Evolutionary conservation across 495 filamentous ascomycete species (phyloP), one percentile per base, ranked within the genome.

Genomic region (Penicillium flavigenum): DNA sequence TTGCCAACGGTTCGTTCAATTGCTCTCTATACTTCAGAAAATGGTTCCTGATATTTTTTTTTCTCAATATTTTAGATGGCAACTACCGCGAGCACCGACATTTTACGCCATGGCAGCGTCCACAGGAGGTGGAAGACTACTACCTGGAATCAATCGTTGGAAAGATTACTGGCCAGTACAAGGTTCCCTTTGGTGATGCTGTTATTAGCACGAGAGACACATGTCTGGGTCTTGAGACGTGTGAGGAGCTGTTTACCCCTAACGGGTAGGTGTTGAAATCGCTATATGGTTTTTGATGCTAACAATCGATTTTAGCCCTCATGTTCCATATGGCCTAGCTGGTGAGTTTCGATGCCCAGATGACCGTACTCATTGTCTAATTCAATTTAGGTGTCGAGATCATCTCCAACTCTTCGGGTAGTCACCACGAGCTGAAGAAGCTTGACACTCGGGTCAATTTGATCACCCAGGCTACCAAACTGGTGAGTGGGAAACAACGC

Each of bases 171-270:
- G 88, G 88, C 12, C 70, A 79, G 27, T 80, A 72, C 27, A 81
- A 82, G 48, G 86, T 91, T 3, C 77, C 83, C 2, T 82, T 96
- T 66, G 91, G 91, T 1, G 91, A 96, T 74, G 85, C 81, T 5
- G 81, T 93, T 9, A 83, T 96, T 43, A 81, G 74, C 24, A 90
- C 89, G 5, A 72, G 74, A 16, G 91, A 95, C 61, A 91, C 88
- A 0, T 83, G 79, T 60, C 62, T 95, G 17, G 90, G 83, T 7
- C 73, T 79, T 4, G 90, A 94, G 68, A 91, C 88, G 0, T 92
- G 89, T 58, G 89, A 92, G 67, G 89, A 93, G 67, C 74, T 92
- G 4, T 92, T 90, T 50, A 89, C 86, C 2, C 88, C 88, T 3
- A 76, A 81, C 60, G 79, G 76, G 69, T 77, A 66, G 26, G 69